Percentiles rank a stretch among this genome's conserved stretches.
phyloP scores from a whole-genome alignment of 306 rosid genomes.

The Cucumis cinereus region DNA sequence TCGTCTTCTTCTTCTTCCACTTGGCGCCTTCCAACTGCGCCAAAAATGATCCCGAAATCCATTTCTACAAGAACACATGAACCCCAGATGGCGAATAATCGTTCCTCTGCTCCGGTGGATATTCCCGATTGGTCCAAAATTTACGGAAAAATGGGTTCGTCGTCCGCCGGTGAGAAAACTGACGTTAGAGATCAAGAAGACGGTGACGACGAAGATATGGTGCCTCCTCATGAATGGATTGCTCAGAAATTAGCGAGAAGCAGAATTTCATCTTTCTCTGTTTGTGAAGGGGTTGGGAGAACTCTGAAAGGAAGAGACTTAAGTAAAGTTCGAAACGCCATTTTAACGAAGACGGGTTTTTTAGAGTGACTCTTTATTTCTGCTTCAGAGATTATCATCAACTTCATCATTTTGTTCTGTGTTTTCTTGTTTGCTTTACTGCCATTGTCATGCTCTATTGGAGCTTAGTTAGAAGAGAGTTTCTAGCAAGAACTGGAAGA shows the following conservation, averaged over 20 bases:
- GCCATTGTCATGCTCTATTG: background rate
- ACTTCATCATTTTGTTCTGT: background rate
- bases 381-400: background rate
- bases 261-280: conserved; percentile 79
- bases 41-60: conserved; percentile 41
- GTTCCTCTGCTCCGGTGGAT: conserved; percentile 61
- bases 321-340: conserved; percentile 77
- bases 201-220: conserved; percentile 29
- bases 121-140: conserved; percentile 62
- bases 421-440: background rate
- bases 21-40: conserved; percentile 24
- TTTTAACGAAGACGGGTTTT: conserved; percentile 71
- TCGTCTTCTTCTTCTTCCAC: conserved; percentile 31
- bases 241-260: conserved; percentile 79
- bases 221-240: conserved; percentile 79
- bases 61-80: conserved; percentile 18
- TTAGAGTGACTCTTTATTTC: conserved; percentile 32
- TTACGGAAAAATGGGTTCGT: conserved; percentile 24
- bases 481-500: background rate
- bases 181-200: conserved; percentile 15
- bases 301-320: conserved; percentile 91
- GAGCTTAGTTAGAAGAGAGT: background rate
- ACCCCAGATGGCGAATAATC: conserved; percentile 17
- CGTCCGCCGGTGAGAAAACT: conserved; percentile 4
- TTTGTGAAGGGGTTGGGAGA: conserved; percentile 88